Conservation (phyloP, 192 early-diverging fungal species). For the Podila epigama region DNA sequence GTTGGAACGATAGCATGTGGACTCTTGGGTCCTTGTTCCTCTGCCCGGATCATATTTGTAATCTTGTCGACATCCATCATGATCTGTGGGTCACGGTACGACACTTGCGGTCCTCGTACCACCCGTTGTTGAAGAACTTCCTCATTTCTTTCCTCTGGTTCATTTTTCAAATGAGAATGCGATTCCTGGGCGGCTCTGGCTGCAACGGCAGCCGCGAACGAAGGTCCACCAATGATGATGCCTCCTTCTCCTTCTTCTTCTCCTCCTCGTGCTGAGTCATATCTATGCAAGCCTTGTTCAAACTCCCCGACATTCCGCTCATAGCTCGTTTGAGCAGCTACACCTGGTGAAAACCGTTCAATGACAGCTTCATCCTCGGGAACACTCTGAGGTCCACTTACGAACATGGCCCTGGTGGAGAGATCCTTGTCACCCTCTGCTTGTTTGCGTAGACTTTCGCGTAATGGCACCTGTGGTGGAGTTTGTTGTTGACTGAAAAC, state of each 20-base stretch:
- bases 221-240: too few relatives aligned
- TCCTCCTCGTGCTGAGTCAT: too few relatives aligned
- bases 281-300: too few relatives aligned
- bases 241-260: too few relatives aligned
- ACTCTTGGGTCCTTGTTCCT: constrained; percentile 10
- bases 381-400: constrained; percentile 26
- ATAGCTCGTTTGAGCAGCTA: neutral
- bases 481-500: too few relatives aligned
- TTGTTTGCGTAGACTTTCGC: neutral
- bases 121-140: neutral
- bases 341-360: constrained; percentile 25
- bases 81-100: constrained; percentile 27
- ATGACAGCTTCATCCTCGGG: constrained; percentile 33
- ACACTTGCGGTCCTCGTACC: neutral
- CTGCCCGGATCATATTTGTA: constrained; percentile 17
- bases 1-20: constrained; percentile 22
- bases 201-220: too few relatives aligned
- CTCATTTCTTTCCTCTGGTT: neutral
- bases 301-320: constrained; percentile 2
- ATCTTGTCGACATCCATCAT: constrained; percentile 29
- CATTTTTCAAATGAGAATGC: too few relatives aligned
- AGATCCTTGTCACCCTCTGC: too few relatives aligned
- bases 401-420: too few relatives aligned
- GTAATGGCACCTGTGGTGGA: too few relatives aligned
- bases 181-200: too few relatives aligned